Conservation (phyloP, 2,329 filamentous ascomycete genomes). For the Xylariales sp. region DNA sequence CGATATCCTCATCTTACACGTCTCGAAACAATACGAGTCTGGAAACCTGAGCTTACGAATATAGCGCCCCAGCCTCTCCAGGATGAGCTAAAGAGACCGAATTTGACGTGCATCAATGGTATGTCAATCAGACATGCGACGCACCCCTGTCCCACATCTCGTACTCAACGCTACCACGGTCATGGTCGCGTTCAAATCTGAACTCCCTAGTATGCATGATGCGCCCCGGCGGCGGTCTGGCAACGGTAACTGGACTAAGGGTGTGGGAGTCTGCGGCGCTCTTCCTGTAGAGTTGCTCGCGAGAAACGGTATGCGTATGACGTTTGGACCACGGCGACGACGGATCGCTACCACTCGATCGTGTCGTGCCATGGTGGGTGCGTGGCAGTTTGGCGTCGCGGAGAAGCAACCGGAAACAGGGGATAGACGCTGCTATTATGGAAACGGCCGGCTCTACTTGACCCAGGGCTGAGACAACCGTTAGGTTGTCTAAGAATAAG, state of each 20-base stretch:
- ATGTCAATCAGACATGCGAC: too few species aligned
- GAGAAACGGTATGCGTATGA: not conserved
- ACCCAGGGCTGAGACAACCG: not conserved
- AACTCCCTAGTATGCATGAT: not conserved
- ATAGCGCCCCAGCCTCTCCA: too few species aligned
- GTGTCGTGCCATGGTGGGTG: too few species aligned
- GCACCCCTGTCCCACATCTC: too few species aligned
- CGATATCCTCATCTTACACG: too few species aligned
- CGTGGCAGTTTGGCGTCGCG: not conserved
- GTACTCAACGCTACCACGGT: too few species aligned
- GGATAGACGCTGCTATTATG: not conserved
- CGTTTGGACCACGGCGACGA: not conserved
- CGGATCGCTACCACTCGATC: not conserved
- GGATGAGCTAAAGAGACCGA: too few species aligned
- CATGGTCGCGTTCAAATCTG: not conserved
- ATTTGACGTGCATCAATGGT: too few species aligned
- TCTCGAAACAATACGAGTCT: too few species aligned
- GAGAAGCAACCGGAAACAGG: not conserved
- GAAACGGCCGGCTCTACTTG: not conserved
- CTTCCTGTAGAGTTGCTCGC: not conserved
- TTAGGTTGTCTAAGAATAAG: not conserved
- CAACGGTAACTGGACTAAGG: not conserved
- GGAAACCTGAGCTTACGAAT: too few species aligned
- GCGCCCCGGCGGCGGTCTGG: not conserved
- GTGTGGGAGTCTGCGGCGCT: not conserved